phyloP scores from a whole-genome alignment of 2,329 filamentous ascomycete species.

The Calonectria hongkongensis region DNA sequence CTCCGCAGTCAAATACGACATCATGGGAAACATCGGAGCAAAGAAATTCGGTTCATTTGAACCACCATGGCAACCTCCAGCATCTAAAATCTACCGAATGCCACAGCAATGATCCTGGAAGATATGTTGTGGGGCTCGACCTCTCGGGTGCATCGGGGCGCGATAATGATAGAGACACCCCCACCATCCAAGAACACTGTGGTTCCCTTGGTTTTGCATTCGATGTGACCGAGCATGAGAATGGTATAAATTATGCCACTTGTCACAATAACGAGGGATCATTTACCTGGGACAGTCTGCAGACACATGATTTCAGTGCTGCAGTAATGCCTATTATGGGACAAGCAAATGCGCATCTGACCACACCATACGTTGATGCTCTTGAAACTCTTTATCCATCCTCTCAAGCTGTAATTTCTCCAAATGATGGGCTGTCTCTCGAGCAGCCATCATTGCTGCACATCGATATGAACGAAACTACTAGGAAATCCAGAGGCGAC shows the following conservation, averaged over 20 bases:
- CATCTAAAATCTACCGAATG: neutral
- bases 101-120: neutral
- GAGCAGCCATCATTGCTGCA: neutral
- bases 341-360: neutral
- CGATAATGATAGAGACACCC: neutral
- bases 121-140: neutral
- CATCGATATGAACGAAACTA: neutral
- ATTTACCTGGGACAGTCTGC: neutral
- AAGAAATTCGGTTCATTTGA: neutral
- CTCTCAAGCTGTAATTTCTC: neutral
- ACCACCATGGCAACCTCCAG: neutral
- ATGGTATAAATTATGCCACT: neutral
- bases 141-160: neutral
- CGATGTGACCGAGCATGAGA: neutral
- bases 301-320: neutral
- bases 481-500: neutral
- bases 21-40: neutral
- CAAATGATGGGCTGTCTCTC: neutral
- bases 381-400: neutral
- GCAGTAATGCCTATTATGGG: neutral
- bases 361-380: neutral
- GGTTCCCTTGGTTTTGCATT: neutral
- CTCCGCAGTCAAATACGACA: neutral
- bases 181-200: neutral
- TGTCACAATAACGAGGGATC: neutral